Evolutionary conservation across 2,329 filamentous ascomycete genomes (phyloP).

Genomic region (Verticillium klebahnii): DNA sequence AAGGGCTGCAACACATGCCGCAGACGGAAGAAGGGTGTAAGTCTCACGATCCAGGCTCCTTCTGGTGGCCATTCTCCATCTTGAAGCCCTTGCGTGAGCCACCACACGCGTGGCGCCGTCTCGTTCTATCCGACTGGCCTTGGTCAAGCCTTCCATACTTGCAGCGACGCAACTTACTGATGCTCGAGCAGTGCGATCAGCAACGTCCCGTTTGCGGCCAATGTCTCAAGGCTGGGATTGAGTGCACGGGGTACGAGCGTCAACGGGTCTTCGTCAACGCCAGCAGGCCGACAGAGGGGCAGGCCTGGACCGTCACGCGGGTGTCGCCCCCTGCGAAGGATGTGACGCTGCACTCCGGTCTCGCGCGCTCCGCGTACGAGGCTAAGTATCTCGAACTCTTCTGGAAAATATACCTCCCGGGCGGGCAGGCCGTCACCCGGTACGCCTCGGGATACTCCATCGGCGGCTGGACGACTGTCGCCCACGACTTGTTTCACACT

Average conservation of each 20-base stretch:
- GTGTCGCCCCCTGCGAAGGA: not conserved
- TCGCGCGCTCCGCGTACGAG: constrained; percentile 12
- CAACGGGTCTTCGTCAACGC: constrained; percentile 14
- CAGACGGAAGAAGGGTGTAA: constrained; percentile 15
- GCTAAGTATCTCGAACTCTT: constrained; percentile 10
- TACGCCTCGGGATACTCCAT: constrained; percentile 3
- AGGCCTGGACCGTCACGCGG: not conserved
- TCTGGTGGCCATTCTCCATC: not conserved
- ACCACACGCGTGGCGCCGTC: not conserved
- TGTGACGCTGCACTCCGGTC: not conserved
- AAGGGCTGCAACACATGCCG: constrained; percentile 15
- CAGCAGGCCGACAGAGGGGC: not conserved
- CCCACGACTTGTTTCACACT: constrained; percentile 13
- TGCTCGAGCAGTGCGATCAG: constrained; percentile 11
- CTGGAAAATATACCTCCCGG: constrained; percentile 13
- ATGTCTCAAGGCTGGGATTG: constrained; percentile 11
- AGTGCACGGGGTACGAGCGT: constrained; percentile 13
- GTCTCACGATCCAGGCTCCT: not conserved
- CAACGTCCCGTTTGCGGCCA: constrained; percentile 13
- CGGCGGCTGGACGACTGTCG: constrained; percentile 15
- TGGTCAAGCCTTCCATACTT: not conserved
- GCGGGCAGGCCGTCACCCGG: not conserved
- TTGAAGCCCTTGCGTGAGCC: not conserved
- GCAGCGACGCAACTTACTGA: not conserved
- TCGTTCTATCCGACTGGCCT: not conserved